These are phyloP conservation scores for Zhuliangozyma parablackwelliae DNA, from an alignment of 1,139 yeast genomes.

Conservation along the genomic window DNA sequence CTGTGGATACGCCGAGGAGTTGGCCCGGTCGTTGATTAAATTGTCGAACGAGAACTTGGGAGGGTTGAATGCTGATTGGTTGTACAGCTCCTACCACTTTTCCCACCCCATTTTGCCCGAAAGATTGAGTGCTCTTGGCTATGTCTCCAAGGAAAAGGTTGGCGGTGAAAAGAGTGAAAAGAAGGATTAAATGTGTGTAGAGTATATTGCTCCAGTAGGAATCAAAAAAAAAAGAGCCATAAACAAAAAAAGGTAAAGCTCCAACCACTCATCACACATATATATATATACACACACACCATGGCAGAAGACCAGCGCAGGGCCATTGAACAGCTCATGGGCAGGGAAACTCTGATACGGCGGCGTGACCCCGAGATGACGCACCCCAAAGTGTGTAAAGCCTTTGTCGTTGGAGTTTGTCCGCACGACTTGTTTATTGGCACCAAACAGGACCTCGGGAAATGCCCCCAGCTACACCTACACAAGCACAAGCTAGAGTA, in stretches of 20 bases:
- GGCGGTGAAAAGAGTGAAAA: conserved; percentile 41
- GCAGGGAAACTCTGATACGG: conserved; percentile 49
- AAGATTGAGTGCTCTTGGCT: conserved; percentile 70
- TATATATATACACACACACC: background rate
- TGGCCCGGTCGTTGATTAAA: conserved; percentile 69
- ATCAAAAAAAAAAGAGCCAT: background rate
- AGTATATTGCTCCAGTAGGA: background rate
- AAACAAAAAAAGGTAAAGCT: no score
- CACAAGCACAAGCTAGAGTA: conserved; percentile 76
- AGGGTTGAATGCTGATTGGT: conserved; percentile 82
- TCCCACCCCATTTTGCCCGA: conserved; percentile 91
- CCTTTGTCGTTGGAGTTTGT: conserved; percentile 82
- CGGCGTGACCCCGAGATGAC: conserved; percentile 49
- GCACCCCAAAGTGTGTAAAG: conserved; percentile 70
- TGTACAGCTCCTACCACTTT: conserved; percentile 83
- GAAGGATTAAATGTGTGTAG: conserved; percentile 52
- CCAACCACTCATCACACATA: background rate
- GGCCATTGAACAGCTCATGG: conserved; percentile 80
- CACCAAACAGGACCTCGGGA: conserved; percentile 80
- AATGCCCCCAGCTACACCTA: conserved; percentile 72
- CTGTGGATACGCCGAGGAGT: conserved; percentile 65
- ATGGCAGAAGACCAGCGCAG: conserved; percentile 73
- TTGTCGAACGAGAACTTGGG: conserved; percentile 78
- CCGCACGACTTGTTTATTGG: conserved; percentile 81
- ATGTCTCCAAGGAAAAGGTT: conserved; percentile 43